Base-by-base conservation (phyloP, 768 basidiomycete genomes). In the Boletus rubroflammeus region DNA sequence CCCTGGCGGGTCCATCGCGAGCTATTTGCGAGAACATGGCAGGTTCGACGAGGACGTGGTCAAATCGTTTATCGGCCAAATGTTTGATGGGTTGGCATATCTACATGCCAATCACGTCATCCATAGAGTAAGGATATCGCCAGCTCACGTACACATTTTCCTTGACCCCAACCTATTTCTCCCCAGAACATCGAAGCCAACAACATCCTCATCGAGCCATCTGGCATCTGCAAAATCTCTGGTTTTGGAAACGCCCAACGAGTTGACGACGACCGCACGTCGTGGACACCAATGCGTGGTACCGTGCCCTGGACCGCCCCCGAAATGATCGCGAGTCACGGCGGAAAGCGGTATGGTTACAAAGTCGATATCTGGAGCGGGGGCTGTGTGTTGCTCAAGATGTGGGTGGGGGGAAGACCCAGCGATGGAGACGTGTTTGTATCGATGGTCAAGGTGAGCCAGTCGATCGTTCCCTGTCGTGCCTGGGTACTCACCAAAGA, bases 291-390 rank as follows among this genome's bases (percentile, higher is more conserved):
- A 14, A 92, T 96, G 90, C 88, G 91, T 66, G 94, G 95, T n/a
- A 92, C 90, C 17, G 86, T 97, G 32, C 96, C 94, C 68, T 97
- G 94, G 93, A 96, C 96, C 90, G 93, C 93, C 13, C 93, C 93
- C 0, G 93, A 92, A 73, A 88, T 94, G 50, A 80, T 91, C 58
- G 84, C 88, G 54, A 83, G 87, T 25, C 82, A 85, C 65, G 83
- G 83, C 71, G 43, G 53, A 10, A 85, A 86, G 61, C 90, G 90
- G 0, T 98, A 98, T 68, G 93, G 89, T 63, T 88, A 87, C 68
- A 98, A 98, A 74, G 85, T 95, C 45, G 94, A 98, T 67, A 93
- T 98, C 58, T 98, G 95, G 95, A 91, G 89, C 69, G 81, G 94
- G 3, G 95, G 95, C 2, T 98, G 95, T 73, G 90, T 98, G 8